Conservation (phyloP, 2,329 filamentous ascomycete species). For the Aspergillus sp. region DNA sequence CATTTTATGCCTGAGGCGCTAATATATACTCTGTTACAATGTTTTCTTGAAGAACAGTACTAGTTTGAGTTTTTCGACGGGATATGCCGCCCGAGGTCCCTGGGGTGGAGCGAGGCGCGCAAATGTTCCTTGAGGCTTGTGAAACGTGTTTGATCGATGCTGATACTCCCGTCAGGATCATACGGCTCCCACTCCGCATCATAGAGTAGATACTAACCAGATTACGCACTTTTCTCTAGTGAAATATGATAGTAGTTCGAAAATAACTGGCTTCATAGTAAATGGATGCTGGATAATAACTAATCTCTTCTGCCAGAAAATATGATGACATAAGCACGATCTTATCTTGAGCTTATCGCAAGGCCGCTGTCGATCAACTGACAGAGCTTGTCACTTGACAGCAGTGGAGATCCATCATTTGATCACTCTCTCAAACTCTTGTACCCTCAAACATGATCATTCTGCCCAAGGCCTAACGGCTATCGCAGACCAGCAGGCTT, state of each 20-base stretch:
- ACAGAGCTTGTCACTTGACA: conserved; percentile 5
- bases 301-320: neutral
- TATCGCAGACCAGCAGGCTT: neutral
- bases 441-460: neutral
- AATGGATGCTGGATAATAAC: neutral
- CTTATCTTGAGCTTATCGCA: conserved; percentile 11
- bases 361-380: neutral
- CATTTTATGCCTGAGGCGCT: no score
- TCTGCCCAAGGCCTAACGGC: neutral
- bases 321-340: conserved; percentile 8
- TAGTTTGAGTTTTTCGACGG: neutral
- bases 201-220: no score
- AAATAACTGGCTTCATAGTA: neutral
- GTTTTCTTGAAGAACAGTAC: no score
- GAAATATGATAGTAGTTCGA: neutral
- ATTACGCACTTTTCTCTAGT: neutral
- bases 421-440: neutral
- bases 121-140: neutral
- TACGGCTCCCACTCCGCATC: no score
- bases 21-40: no score
- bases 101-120: no score
- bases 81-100: neutral
- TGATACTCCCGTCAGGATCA: no score
- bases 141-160: neutral
- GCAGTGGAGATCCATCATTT: conserved; percentile 1